Evolutionary conservation across 2,329 filamentous ascomycete species (phyloP).

Genomic region (Botrytis pseudocinerea): DNA sequence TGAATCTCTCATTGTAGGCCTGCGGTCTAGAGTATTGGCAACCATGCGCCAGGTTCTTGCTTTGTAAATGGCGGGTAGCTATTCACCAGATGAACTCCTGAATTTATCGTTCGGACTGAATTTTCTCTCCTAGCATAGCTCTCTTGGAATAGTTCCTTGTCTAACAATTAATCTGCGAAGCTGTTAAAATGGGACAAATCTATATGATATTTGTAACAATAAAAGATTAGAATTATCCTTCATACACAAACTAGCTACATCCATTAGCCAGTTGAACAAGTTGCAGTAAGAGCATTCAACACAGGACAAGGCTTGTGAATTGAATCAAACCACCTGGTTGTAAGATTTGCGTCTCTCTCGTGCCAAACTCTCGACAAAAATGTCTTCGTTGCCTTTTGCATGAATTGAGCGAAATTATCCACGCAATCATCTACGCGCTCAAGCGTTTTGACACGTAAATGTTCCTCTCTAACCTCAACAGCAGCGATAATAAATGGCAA

Average conservation of each 20-base stretch:
- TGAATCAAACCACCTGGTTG: not conserved
- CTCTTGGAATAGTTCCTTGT: not conserved
- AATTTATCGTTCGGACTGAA: not conserved
- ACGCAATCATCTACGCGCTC: conserved; percentile 50
- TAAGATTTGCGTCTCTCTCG: conserved; percentile 33
- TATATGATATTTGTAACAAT: not conserved
- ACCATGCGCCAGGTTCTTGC: not conserved
- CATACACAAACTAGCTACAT: not conserved
- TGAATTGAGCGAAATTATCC: conserved; percentile 32
- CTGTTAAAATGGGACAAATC: too few relatives aligned
- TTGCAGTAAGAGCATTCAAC: not conserved
- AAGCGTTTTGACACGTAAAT: not conserved
- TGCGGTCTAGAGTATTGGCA: not conserved
- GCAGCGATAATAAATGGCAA: conserved; percentile 33
- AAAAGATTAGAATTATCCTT: not conserved
- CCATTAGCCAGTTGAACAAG: not conserved
- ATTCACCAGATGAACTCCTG: not conserved
- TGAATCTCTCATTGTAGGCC: not conserved
- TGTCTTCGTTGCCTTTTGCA: conserved; percentile 34
- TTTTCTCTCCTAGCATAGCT: not conserved
- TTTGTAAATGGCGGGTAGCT: not conserved
- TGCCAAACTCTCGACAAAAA: conserved; percentile 38
- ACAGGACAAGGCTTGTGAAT: not conserved
- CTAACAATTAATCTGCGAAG: not conserved
- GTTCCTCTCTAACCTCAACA: not conserved